Base-by-base conservation (phyloP, 768 basidiomycete species). In the Kwoniella sp. region DNA sequence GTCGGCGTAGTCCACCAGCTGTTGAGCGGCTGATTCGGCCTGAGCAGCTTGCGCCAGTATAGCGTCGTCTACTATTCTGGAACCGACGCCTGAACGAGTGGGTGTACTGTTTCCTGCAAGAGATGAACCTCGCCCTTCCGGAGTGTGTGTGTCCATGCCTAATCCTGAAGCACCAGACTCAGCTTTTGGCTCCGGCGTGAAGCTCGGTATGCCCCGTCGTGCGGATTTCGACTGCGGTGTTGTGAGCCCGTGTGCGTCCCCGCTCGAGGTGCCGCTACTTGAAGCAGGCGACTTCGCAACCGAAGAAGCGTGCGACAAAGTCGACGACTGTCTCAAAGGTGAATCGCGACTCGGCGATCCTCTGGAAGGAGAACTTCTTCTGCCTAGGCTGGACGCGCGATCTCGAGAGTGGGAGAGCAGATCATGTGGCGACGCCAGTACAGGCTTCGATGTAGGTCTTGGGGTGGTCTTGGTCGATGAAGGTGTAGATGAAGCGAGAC, bases 11-110 rank as follows among this genome's bases (percentile, higher is more conserved):
- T 96, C 94, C 41, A 95, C 78, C 28, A 97, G 82, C 55, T 91
- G 86, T 77, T 92, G 89, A 0, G 94, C 94, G 8, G 93, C 91
- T 75, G 91, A 93, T 77, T 93, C 91, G 0, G 94, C 94, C 77
- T 96, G 94, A 71, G 91, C 90, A 1, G 94, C 93, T 58, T 91
- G 86, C 1, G 91, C 91, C 50, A 88, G 86, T 71, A 95, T 80
- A 30, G 89, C 92, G 75, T 95, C 93, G 74, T 94, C 93, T 3
- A 93, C 83, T 52, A 82, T 83, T 56, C 60, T 52, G 3, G 50
- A 23, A 11, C 41, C 63, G 11, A 26, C 17, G 17, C 41, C 41
- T 45, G 41, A 20, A 11, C 41, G 41, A 11, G 41, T 20, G 11
- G 41, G 41, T 17, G 41, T 45, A 7, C 41, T 17, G 4, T 8